phyloP scores from a whole-genome alignment of 371 early-diverging fungal species.

The Mortierella sp. region DNA sequence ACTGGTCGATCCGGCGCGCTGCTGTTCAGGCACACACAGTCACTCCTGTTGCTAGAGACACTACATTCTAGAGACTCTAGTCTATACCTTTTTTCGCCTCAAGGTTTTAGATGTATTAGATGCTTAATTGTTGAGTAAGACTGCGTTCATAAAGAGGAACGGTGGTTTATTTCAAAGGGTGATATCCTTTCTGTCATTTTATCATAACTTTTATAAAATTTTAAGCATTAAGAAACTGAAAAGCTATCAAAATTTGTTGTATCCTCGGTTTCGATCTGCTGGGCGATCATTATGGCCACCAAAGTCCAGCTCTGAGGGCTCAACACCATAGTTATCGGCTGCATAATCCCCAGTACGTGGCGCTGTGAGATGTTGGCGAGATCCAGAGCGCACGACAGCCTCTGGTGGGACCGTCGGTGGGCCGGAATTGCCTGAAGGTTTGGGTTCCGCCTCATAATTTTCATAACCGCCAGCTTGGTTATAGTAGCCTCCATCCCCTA shows the following conservation, averaged over 20 bases:
- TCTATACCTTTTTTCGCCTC: too few species aligned
- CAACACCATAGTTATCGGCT: slow-evolving; percentile 24
- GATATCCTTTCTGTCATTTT: too few species aligned
- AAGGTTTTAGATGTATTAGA: too few species aligned
- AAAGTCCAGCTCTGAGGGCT: slow-evolving; percentile 49
- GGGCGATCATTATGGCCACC: slow-evolving; percentile 17
- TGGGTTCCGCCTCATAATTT: not conserved
- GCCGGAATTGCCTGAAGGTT: not conserved
- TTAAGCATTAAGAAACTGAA: not conserved
- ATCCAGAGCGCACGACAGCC: slow-evolving; percentile 8
- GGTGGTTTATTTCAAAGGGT: not conserved
- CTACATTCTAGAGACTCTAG: too few species aligned
- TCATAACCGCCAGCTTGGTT: slow-evolving; percentile 10
- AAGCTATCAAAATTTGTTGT: slow-evolving; percentile 4
- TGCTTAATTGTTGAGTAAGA: too few species aligned
- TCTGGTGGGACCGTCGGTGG: slow-evolving; percentile 12
- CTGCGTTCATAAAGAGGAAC: too few species aligned
- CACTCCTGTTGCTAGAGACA: not conserved
- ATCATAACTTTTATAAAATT: not conserved
- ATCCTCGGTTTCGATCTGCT: not conserved
- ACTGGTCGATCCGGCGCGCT: not conserved
- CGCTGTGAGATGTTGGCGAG: slow-evolving; percentile 6
- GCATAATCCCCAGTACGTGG: slow-evolving; percentile 12
- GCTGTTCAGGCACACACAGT: not conserved
- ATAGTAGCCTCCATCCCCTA: slow-evolving; percentile 25